Conservation (phyloP, 345 rosid species). For the Cardamine occulta region DNA sequence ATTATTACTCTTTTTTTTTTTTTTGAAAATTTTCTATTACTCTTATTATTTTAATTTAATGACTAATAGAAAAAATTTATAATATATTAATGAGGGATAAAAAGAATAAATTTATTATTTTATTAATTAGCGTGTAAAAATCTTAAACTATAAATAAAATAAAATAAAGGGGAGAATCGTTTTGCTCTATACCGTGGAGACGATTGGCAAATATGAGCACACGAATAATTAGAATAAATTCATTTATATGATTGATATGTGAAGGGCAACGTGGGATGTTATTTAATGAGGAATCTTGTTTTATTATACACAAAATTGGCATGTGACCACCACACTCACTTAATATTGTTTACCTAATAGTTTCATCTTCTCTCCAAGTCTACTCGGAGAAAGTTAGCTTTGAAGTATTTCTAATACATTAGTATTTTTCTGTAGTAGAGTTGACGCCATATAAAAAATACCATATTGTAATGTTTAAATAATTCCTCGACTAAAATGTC, state of each 20-base stretch:
- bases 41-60: no score
- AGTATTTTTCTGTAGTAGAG: not conserved
- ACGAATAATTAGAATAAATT: not conserved
- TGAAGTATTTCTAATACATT: not conserved
- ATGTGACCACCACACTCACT: constrained; percentile 24
- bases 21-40: no score
- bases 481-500: constrained; percentile 12
- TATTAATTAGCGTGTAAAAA: no score
- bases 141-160: no score
- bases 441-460: constrained; percentile 26
- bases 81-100: no score
- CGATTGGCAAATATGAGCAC: not conserved
- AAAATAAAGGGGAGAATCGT: no score
- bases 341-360: not conserved
- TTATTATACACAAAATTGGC: constrained; percentile 26
- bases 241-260: not conserved
- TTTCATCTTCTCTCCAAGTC: constrained; percentile 3
- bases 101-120: no score
- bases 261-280: constrained; percentile 15
- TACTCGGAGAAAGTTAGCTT: constrained; percentile 38
- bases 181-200: not conserved
- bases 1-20: no score
- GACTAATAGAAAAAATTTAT: no score
- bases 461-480: not conserved
- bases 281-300: constrained; percentile 14